Evolutionary conservation across 441 rosid species (phyloP), one percentile per base, ranked within the genome.

Genomic region (Breynia disticha): DNA sequence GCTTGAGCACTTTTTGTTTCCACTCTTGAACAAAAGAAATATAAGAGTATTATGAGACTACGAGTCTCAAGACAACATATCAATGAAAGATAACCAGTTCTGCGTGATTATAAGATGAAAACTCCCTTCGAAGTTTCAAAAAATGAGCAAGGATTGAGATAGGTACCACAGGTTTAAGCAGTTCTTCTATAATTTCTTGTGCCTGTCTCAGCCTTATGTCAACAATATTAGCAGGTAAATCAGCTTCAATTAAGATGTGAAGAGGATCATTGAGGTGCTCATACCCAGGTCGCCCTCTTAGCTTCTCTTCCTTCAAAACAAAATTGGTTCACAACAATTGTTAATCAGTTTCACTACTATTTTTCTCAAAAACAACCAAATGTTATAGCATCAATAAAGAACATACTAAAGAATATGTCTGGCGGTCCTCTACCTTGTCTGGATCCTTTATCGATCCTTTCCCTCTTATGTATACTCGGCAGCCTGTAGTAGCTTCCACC

Each of bases 361-460:
- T 2, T 1, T 24, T 28, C 19, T 8, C 16, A 12, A 41, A 70
- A 19, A 17, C 35, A 22, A 17, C 32, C 3, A 24, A 24, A 24
- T 24, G 32, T 24, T 7, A 24, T 24, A 24, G 32, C 32, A 24
- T 7, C 32, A 24, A 24, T 24, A 24, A 3, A 24, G 32, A 24
- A 24, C n/a, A 7, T 24, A 24, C 32, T 24, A 7, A 51, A 41
- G 18, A 50, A 28, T 55, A 60, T 15, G 12, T 28, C 35, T 16
- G 4, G 42, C 19, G 24, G 22, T 51, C 46, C 22, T 69, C 48
- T 70, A 84, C 97, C 79, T 85, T 87, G 67, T 87, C 96, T 11
- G 90, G 97, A 69, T 90, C 97, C 67, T 90, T 90, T 59, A 90
- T 90, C 41, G 97, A 90, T 45, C 96, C 97, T 61, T 87, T 87